Evolutionary conservation across 768 basidiomycete genomes (phyloP).

Genomic region (Phallus indusiatus): DNA sequence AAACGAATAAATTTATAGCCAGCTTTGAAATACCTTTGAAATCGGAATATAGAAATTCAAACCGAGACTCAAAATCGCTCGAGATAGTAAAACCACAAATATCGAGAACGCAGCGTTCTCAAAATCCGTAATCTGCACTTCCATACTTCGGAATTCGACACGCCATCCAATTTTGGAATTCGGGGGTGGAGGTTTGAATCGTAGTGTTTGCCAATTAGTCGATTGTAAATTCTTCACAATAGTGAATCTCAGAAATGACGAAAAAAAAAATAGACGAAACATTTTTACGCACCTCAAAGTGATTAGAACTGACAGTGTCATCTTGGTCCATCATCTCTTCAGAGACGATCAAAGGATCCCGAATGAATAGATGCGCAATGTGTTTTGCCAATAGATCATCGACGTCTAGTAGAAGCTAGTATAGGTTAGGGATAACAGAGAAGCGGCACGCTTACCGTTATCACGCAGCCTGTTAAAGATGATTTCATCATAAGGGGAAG

Average conservation of each 20-base stretch:
- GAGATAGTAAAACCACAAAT: slow-evolving; percentile 88
- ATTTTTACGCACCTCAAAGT: slow-evolving; percentile 84
- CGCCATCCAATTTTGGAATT: slow-evolving; percentile 93
- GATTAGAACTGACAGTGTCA: slow-evolving; percentile 78
- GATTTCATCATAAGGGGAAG: slow-evolving; percentile 65
- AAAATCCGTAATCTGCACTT: slow-evolving; percentile 97
- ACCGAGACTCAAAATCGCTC: slow-evolving; percentile 85
- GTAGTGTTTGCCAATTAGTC: slow-evolving; percentile 98
- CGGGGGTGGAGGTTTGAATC: slow-evolving; percentile 97
- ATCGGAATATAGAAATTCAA: slow-evolving; percentile 96
- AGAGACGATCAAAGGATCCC: slow-evolving; percentile 93
- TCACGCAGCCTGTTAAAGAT: slow-evolving; percentile 65
- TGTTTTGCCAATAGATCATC: slow-evolving; percentile 85
- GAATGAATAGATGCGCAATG: slow-evolving; percentile 91
- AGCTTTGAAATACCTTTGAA: slow-evolving; percentile 57
- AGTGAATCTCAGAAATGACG: neutral
- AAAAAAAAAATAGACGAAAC: neutral
- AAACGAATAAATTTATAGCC: neutral
- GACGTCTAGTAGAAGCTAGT: slow-evolving; percentile 48
- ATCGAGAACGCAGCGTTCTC: slow-evolving; percentile 97
- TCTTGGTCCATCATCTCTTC: slow-evolving; percentile 91
- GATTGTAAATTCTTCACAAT: slow-evolving; percentile 90
- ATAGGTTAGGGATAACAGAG: neutral
- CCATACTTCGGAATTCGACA: slow-evolving; percentile 98
- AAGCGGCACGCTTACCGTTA: slow-evolving; percentile 43